Evolutionary conservation across 1,139 yeast genomes (phyloP).

Genomic region (Magnusiomyces tetraspermus): DNA sequence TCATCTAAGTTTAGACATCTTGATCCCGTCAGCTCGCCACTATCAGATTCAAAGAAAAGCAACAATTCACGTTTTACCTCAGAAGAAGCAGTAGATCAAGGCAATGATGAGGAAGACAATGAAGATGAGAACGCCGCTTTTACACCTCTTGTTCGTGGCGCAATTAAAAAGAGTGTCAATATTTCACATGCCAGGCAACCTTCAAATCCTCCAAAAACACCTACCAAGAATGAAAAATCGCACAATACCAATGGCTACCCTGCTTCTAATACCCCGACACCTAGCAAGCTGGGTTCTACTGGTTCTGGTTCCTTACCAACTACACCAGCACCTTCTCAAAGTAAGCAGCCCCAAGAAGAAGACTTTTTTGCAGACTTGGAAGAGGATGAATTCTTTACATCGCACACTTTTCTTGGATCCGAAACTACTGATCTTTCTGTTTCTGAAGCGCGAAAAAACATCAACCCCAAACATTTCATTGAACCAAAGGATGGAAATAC

Average conservation of each 20-base stretch:
- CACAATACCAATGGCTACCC: background rate
- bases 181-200: background rate
- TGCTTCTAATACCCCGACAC: background rate
- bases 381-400: background rate
- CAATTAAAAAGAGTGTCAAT: background rate
- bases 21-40: background rate
- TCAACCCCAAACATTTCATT: background rate
- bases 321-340: conserved; percentile 17
- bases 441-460: background rate
- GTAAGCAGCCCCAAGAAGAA: conserved; percentile 2
- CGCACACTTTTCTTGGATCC: background rate
- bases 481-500: conserved; percentile 12
- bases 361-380: background rate
- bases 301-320: background rate
- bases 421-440: background rate
- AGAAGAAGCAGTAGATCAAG: background rate
- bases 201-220: background rate
- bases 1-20: background rate
- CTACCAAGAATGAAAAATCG: background rate
- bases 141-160: background rate
- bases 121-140: background rate
- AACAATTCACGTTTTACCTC: background rate
- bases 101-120: background rate
- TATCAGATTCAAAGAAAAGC: background rate
- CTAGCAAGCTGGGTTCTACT: background rate